Evolutionary conservation across 2,329 filamentous ascomycete species (phyloP), one percentile per base, ranked within the genome.

Genomic region (Pyricularia pennisetigena): DNA sequence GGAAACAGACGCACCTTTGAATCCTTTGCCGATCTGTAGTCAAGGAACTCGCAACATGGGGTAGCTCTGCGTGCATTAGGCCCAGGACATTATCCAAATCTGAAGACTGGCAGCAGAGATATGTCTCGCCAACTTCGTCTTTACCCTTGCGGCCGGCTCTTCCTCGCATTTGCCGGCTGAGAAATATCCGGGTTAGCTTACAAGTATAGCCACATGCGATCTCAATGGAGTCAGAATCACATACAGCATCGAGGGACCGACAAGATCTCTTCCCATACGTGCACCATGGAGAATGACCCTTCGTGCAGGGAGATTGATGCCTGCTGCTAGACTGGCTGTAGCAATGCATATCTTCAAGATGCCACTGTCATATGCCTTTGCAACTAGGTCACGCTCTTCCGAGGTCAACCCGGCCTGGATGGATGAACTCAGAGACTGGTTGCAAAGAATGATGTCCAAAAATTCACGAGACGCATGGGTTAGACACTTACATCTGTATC

Each of bases 121-220:
- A 93, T 1, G 90, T 93, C 78, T 93, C 91, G 2, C 91, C 91
- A 64, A 91, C 80, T 66, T 91, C 89, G 68, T 92, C 90, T 74
- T 92, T 93, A 65, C 91, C 91, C 77, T 93, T 93, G 68, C 91
- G 85, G 7, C 91, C 91, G 24, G 91, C 91, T 70, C 91, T 84
- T 2, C 91, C 91, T 74, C 90, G 86, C 91, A 93, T 94, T 77
- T 94, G 91, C 65, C 90, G 86, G 9, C 66, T 67, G 26, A 6
- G 8, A 20, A 20, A 49, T 35, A 35, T 35, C 2, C 2, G 12
- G 23, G 23, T 62, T 28, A 26, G 14, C 9, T 41, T 29, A 4
- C 14, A 26, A 66, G 24, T 8, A 29, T 26, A 9, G 14, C 10
- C 20, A 9, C 8, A 2, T 10, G 26, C 12, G 20, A 1, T 1